These are phyloP conservation scores for Leccinum fibrillosum DNA, from an alignment of 768 basidiomycete species.

Conservation along the genomic window DNA sequence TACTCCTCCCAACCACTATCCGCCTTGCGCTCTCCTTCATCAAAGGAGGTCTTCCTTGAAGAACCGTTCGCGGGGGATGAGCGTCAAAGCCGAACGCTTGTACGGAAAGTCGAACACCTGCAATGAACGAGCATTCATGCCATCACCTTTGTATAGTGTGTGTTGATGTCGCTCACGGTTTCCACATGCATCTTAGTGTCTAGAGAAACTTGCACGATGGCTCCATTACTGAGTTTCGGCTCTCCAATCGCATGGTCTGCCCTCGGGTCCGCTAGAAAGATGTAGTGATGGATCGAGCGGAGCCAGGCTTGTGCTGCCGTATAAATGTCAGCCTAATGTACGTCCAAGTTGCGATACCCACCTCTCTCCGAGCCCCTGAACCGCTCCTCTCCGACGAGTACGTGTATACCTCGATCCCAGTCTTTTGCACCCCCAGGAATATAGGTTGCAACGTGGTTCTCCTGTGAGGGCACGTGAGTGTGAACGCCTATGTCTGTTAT, in stretches of 20 bases:
- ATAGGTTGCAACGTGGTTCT: conserved; percentile 23
- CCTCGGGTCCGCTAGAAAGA: conserved; percentile 43
- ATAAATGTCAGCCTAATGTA: background rate
- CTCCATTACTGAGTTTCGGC: conserved; percentile 34
- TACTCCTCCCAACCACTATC: background rate
- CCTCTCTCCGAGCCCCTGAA: conserved; percentile 43
- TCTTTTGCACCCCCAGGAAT: conserved; percentile 27
- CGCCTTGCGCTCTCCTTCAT: background rate
- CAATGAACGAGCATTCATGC: background rate
- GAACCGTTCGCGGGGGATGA: conserved; percentile 20
- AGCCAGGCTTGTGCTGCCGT: conserved; percentile 18
- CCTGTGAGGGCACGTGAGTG: conserved; percentile 5
- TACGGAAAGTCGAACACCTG: conserved; percentile 28
- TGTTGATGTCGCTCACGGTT: conserved; percentile 11
- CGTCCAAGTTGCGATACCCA: conserved; percentile 22
- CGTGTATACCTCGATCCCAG: conserved; percentile 39
- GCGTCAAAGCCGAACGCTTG: conserved; percentile 19
- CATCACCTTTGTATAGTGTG: background rate
- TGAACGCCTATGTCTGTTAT: background rate
- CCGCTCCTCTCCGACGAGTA: conserved; percentile 45
- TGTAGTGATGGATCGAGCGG: conserved; percentile 37
- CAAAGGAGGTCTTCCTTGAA: conserved; percentile 22
- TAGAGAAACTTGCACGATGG: conserved; percentile 25
- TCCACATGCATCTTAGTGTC: conserved; percentile 19
- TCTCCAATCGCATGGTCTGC: conserved; percentile 42